Evolutionary conservation across 441 rosid species (phyloP).

Genomic region (Pelargonium fulgidum): DNA sequence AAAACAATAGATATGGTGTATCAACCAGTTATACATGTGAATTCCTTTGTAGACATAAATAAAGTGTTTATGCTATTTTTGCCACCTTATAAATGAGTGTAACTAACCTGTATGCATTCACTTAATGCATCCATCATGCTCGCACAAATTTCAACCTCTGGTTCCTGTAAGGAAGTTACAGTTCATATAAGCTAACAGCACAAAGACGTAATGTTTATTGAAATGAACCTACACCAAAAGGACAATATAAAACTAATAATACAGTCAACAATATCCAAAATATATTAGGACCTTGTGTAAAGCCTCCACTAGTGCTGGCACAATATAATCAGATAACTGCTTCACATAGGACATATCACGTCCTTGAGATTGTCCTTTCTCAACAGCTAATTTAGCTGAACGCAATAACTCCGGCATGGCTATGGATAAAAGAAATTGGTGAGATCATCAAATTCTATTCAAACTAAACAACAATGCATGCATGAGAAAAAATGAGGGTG

Average conservation of each 20-base stretch:
- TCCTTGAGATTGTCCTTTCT: constrained; percentile 81
- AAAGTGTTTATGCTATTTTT: background rate
- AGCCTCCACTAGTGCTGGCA: constrained; percentile 95
- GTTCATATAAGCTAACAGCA: background rate
- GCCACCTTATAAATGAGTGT: background rate
- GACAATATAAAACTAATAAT: background rate
- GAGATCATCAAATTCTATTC: background rate
- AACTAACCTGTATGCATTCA: constrained; percentile 87
- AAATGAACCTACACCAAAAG: background rate
- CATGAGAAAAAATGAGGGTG: background rate
- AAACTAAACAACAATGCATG: background rate
- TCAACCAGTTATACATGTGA: background rate
- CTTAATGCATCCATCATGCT: constrained; percentile 94
- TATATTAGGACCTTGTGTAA: constrained; percentile 66
- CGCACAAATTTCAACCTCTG: constrained; percentile 94
- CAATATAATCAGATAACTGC: constrained; percentile 83
- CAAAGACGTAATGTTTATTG: background rate
- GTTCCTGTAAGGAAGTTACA: constrained; percentile 58
- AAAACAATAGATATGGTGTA: background rate
- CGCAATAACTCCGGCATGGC: constrained; percentile 98
- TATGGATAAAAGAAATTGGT: constrained; percentile 22
- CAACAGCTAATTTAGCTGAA: constrained; percentile 93
- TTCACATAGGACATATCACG: constrained; percentile 81
- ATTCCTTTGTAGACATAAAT: background rate
- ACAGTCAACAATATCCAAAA: background rate